Evolutionary conservation across 2,329 filamentous ascomycete genomes (phyloP), one percentile per base, ranked within the genome.

Genomic region (Apiospora kogelbergensis): DNA sequence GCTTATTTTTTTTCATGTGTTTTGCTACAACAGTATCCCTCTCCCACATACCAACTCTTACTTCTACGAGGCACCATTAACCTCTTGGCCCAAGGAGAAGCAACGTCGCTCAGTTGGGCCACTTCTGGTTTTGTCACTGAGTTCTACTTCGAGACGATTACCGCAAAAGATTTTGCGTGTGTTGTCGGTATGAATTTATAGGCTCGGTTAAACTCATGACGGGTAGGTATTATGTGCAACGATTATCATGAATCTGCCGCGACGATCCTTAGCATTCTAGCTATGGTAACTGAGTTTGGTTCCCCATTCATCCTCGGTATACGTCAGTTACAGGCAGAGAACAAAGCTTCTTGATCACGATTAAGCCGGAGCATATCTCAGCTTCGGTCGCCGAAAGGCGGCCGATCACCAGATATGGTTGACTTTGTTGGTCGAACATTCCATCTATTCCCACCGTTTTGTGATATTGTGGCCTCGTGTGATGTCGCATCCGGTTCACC

Each of bases 341-440:
- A 81, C 80, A 88, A 88, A 80, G 71, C 71, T 73, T 77, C 68
- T 74, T 70, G 92, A 93, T 93, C 93, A 91, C 93, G 91, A 97
- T 96, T 97, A 97, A 98, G 95, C 95, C 94, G 95, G 95, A 97
- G 94, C 93, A 89, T 89, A 90, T 91, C 90, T 90, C 95, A 91
- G 88, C 93, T 89, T 87, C 89, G 86, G 85, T 84, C 83, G 83
- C 88, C 84, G 93, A 97, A 83, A 97, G 92, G 89, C 85, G 80
- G 80, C 82, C 85, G 90, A 89, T 92, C 91, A 90, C 97, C 92
- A 93, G 91, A 89, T 90, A 87, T 85, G 93, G 89, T 97, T 97
- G 95, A 97, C 93, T 97, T 93, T 93, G 93, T 89, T 90, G 92
- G 88, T 91, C 92, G 85, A 82, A 96, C 93, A 95, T 88, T 60